phyloP scores from a whole-genome alignment of 1,139 yeast species.

The Zhuliangozyma parablackwelliae region DNA sequence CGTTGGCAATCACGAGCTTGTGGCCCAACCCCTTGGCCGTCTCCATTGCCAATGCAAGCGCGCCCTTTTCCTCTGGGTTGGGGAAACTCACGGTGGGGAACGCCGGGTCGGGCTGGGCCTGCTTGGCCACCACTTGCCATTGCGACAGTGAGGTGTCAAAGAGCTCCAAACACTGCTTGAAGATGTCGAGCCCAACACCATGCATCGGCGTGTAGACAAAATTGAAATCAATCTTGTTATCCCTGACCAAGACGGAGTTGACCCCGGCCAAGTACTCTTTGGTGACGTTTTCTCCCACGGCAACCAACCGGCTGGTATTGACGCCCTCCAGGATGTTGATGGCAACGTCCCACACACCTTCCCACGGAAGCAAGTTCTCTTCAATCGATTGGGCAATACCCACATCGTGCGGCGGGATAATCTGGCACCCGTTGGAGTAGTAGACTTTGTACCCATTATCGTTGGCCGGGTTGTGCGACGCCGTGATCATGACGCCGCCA shows the following conservation, averaged over 20 bases:
- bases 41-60: conserved; percentile 65
- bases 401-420: conserved; percentile 84
- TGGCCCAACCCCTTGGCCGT: conserved; percentile 46
- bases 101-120: conserved; percentile 72
- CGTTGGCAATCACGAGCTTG: conserved; percentile 74
- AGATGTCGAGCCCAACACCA: conserved; percentile 75
- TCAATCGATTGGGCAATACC: conserved; percentile 66
- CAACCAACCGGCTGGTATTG: conserved; percentile 16
- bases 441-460: conserved; percentile 96
- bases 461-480: conserved; percentile 89
- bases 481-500: conserved; percentile 94
- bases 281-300: conserved; percentile 29
- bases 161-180: conserved; percentile 25
- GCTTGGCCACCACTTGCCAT: conserved; percentile 47
- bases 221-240: conserved; percentile 22
- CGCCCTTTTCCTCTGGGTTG: conserved; percentile 94
- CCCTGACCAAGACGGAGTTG: conserved; percentile 20
- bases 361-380: conserved; percentile 60
- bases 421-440: conserved; percentile 91
- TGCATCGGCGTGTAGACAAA: conserved; percentile 93
- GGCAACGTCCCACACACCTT: conserved; percentile 46
- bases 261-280: conserved; percentile 33
- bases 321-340: conserved; percentile 25
- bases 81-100: conserved; percentile 88
- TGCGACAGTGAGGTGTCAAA: conserved; percentile 23